A percentile compares a stretch with the other conserved stretches of the same genome.
Evolutionary conservation across 768 basidiomycete genomes (phyloP).

Genomic region (Leccinum obscurum): DNA sequence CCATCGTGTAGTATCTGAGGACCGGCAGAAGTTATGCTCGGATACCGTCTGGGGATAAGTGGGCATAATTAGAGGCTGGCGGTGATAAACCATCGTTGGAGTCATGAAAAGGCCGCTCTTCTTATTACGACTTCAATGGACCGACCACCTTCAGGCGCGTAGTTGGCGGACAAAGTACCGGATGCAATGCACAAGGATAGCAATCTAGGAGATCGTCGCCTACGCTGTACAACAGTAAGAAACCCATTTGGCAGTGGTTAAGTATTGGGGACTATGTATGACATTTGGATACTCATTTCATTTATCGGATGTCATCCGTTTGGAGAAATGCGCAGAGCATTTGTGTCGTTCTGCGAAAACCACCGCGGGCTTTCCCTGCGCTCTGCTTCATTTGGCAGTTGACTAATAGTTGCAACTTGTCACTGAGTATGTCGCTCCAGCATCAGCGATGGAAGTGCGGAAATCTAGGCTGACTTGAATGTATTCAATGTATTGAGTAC

Average conservation of each 20-base stretch:
- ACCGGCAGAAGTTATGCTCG: not conserved
- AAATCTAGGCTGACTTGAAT: not conserved
- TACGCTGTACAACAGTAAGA: slow-evolving; percentile 1
- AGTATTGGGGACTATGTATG: too few species aligned
- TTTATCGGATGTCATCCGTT: too few species aligned
- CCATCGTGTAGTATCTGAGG: not conserved
- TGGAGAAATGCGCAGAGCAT: not conserved
- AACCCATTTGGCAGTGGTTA: not conserved
- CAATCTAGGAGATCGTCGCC: slow-evolving; percentile 2
- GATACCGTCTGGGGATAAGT: not conserved
- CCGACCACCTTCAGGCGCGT: not conserved
- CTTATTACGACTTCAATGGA: not conserved
- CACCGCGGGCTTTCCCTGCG: not conserved
- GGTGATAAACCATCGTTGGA: not conserved
- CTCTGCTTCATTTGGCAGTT: not conserved
- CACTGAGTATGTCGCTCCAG: not conserved
- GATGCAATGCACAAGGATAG: not conserved
- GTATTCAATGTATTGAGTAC: not conserved
- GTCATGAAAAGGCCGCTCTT: not conserved
- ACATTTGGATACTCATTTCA: too few species aligned
- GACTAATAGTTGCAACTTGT: not conserved
- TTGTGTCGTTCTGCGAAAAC: not conserved
- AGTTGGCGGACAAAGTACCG: not conserved
- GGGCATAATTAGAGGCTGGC: not conserved
- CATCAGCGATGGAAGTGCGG: not conserved